Percentiles rank a stretch among this genome's conserved stretches.
phyloP scores from a whole-genome alignment of 352 stramenopile genomes.

The Blastocystis sp. region DNA sequence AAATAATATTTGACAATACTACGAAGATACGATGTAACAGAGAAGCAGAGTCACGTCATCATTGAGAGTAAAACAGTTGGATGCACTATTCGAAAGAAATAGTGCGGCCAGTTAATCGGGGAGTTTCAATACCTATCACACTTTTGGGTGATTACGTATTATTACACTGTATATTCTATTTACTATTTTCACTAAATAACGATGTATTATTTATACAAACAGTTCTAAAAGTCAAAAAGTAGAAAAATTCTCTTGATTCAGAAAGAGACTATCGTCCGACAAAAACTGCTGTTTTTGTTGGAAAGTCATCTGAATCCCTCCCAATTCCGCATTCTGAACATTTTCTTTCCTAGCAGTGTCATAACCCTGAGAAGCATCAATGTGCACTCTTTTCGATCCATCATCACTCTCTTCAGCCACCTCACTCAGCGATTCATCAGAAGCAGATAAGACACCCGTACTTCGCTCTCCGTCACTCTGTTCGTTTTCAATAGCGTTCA shows the following conservation, averaged over 20 bases:
- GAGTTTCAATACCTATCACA: not conserved
- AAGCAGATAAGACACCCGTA: not conserved
- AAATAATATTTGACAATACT: slow-evolving; percentile 34
- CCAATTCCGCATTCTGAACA: not conserved
- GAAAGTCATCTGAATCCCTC: not conserved
- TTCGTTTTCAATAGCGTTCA: slow-evolving; percentile 15
- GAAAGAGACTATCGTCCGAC: not conserved
- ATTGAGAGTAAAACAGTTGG: not conserved
- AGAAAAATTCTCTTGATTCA: not conserved
- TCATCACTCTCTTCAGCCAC: not conserved
- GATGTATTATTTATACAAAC: not conserved
- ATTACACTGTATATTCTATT: not conserved
- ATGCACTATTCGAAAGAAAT: not conserved
- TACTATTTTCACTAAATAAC: not conserved
- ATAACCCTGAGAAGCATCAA: not conserved
- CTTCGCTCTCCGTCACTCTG: not conserved
- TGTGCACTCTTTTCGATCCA: not conserved
- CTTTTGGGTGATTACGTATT: not conserved
- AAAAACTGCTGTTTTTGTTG: not conserved
- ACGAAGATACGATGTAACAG: slow-evolving; percentile 2
- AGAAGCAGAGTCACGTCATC: not conserved
- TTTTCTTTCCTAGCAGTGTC: not conserved
- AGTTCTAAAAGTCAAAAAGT: not conserved
- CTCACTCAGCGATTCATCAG: not conserved
- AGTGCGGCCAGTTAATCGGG: not conserved